Conservation (phyloP, 441 rosid species). For the Euphorbia celastroides region DNA sequence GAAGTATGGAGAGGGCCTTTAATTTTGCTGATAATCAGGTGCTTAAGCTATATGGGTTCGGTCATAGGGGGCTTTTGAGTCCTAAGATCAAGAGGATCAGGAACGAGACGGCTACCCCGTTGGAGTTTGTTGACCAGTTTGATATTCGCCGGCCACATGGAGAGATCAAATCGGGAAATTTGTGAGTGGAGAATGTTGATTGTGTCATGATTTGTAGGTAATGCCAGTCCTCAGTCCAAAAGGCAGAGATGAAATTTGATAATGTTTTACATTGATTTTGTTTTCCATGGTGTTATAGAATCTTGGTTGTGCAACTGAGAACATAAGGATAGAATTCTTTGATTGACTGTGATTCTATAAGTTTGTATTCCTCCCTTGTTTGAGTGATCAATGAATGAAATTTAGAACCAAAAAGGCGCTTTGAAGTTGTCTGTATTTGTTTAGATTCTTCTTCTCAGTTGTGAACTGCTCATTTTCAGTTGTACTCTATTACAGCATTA, state of each 20-base stretch:
- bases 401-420: conserved; percentile 12
- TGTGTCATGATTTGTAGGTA: conserved; percentile 48
- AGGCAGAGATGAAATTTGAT: conserved; percentile 27
- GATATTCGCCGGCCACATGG: conserved; percentile 62
- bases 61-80: conserved; percentile 79
- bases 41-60: conserved; percentile 78
- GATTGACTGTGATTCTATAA: conserved; percentile 15
- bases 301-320: conserved; percentile 26
- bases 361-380: conserved; percentile 18
- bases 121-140: conserved; percentile 74
- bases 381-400: conserved; percentile 26
- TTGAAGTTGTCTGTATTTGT: neutral
- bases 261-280: conserved; percentile 21
- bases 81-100: conserved; percentile 89
- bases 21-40: conserved; percentile 98
- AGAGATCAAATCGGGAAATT: conserved; percentile 25
- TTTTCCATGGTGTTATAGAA: conserved; percentile 27
- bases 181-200: conserved; percentile 17
- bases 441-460: neutral
- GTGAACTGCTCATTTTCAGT: conserved; percentile 1
- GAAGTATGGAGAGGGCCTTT: conserved; percentile 95
- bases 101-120: conserved; percentile 73
- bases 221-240: conserved; percentile 30
- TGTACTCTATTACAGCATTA: neutral
- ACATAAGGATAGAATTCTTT: conserved; percentile 37